phyloP scores from a whole-genome alignment of 495 filamentous ascomycete species.

The Podospora australis region DNA sequence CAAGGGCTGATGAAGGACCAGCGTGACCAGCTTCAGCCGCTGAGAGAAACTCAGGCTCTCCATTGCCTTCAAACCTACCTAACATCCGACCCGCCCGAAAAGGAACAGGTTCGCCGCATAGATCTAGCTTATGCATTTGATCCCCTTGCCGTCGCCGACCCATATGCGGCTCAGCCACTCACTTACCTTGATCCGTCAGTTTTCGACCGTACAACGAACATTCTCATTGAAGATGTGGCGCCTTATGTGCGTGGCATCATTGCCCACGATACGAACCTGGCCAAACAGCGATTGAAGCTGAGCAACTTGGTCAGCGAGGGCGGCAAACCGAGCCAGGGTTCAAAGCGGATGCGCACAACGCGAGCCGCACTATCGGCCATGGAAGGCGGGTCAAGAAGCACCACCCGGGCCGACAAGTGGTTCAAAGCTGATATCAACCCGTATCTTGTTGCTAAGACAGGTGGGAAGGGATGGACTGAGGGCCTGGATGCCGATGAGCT shows the following conservation, averaged over 20 bases:
- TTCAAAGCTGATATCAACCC: constrained; percentile 64
- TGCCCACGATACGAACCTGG: constrained; percentile 61
- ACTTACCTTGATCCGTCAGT: constrained; percentile 50
- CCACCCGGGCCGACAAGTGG: constrained; percentile 69
- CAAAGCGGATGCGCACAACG: constrained; percentile 67
- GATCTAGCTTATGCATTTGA: constrained; percentile 50
- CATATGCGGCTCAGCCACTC: constrained; percentile 22
- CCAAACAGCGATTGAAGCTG: constrained; percentile 57
- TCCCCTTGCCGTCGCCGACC: constrained; percentile 46
- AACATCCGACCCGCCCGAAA: constrained; percentile 12
- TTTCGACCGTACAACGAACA: constrained; percentile 60
- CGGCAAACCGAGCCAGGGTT: constrained; percentile 38
- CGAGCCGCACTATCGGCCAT: constrained; percentile 73
- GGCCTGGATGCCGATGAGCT: constrained; percentile 29
- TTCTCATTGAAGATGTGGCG: constrained; percentile 68
- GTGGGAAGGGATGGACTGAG: constrained; percentile 54
- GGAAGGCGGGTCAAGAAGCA: constrained; percentile 69
- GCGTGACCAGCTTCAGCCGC: constrained; percentile 7
- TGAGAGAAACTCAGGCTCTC: constrained; percentile 26
- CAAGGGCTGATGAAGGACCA: background rate
- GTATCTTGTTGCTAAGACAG: constrained; percentile 58
- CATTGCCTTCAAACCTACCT: constrained; percentile 24
- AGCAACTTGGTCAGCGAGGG: constrained; percentile 54
- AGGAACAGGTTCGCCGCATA: constrained; percentile 25
- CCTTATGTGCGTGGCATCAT: constrained; percentile 81